These are phyloP conservation scores for Dovyalis caffra DNA, from an alignment of 345 rosid species.

Conservation along the genomic window DNA sequence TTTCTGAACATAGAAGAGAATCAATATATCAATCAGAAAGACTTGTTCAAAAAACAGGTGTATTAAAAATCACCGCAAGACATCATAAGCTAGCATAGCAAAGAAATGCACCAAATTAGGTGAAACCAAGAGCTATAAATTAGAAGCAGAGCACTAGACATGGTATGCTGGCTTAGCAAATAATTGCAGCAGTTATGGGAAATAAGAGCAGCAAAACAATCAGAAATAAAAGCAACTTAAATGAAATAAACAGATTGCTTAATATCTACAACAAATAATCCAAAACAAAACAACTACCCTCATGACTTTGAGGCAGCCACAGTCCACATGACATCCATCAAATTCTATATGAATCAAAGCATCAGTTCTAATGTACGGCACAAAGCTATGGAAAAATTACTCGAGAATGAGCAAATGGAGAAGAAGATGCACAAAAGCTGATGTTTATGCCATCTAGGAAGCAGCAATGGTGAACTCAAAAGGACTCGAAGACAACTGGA, in stretches of 20 bases:
- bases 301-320: background rate
- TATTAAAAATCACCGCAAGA: background rate
- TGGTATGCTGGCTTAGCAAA: too few species aligned
- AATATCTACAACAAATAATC: background rate
- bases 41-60: background rate
- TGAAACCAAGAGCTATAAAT: background rate
- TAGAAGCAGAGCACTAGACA: too few species aligned
- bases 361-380: background rate
- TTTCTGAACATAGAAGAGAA: constrained; percentile 55
- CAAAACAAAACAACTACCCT: background rate
- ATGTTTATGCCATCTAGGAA: background rate
- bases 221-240: background rate
- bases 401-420: background rate
- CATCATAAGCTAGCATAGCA: background rate
- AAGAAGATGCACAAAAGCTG: background rate
- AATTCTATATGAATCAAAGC: background rate
- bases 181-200: too few species aligned
- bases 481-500: background rate
- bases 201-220: background rate
- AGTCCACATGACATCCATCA: background rate
- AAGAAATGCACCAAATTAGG: background rate
- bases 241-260: background rate
- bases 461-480: background rate
- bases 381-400: background rate
- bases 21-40: constrained; percentile 13